Base-by-base conservation (phyloP, 148 eudicot genomes). In the Silene latifolia region DNA sequence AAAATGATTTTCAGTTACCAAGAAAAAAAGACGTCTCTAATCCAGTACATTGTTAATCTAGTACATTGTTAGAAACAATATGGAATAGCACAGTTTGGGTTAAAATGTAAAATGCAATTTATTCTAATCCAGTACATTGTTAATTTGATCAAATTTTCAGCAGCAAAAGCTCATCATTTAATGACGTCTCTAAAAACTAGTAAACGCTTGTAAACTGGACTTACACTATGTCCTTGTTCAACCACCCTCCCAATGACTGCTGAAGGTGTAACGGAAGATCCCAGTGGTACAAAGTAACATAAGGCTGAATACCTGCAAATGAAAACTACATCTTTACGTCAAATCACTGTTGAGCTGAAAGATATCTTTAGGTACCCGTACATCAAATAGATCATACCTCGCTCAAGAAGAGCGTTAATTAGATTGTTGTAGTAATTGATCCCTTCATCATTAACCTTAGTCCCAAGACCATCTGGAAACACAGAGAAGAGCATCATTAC, bases 251-350 rank as follows among this genome's bases (percentile, higher is more conserved):
- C 58, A 86, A 82, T n/a, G 88, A 78, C 80, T 91, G 88, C 58
- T 88, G 77, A 80, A 91, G 93, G 80, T 86, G 83, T 64, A 85
- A 80, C 58, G 97, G 97, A 83, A 91, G 90, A 86, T 91, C 97
- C 97, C 97, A 91, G 76, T 91, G 97, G 76, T 88, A 89, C 72
- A 89, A 79, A 71, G 97, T 91, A 48, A 78, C 85, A 82, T 72
- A 91, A 58, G 97, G 97, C 78, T 84, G 82, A 76, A 91, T 86
- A 77, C 93, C 93, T 91, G 86, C 73, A 82, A 77, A 48, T 57
- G 72, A 81, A 77, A 51, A 48, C 44, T 17, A 75, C 67, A 19
- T 62, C 21, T 23, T n/a, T 2, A 72, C 13, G 74, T 85, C n/a
- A 72, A 7, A 39, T 68, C 58, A 23, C 24, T 19, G 42, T 25